These are phyloP conservation scores for Gliomastix tumulicola DNA, from an alignment of 2,329 filamentous ascomycete species.

Conservation along the genomic window DNA sequence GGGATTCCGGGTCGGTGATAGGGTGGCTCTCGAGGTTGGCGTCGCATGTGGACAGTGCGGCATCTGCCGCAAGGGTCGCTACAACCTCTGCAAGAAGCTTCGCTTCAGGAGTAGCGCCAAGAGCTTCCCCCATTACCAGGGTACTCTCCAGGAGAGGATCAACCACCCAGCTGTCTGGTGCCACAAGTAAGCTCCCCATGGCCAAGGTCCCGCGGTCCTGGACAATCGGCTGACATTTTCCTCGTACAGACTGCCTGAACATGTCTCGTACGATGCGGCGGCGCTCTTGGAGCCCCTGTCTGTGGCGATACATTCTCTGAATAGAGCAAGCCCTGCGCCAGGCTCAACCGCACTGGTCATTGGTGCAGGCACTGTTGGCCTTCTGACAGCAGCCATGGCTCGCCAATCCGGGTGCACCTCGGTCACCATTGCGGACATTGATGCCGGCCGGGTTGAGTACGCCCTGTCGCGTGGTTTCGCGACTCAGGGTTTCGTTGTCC, in stretches of 20 bases:
- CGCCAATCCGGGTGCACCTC: conserved; percentile 51
- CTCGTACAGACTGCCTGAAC: conserved; percentile 46
- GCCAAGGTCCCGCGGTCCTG: too few relatives aligned
- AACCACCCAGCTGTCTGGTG: conserved; percentile 58
- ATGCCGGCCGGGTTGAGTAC: conserved; percentile 52
- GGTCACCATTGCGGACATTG: conserved; percentile 55
- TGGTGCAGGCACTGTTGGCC: conserved; percentile 57
- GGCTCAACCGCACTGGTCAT: conserved; percentile 54
- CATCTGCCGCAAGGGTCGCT: conserved; percentile 45
- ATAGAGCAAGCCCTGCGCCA: conserved; percentile 42
- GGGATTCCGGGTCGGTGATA: conserved; percentile 47
- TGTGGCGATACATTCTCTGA: conserved; percentile 55
- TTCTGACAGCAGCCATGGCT: conserved; percentile 57
- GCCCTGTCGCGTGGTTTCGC: conserved; percentile 52
- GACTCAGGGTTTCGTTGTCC: conserved; percentile 50
- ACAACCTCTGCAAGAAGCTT: conserved; percentile 57
- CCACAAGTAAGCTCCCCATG: conserved; percentile 55
- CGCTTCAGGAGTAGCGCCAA: conserved; percentile 57
- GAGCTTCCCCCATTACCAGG: conserved; percentile 56
- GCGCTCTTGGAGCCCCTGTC: conserved; percentile 56
- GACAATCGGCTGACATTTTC: too few relatives aligned
- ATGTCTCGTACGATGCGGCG: conserved; percentile 51
- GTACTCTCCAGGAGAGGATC: conserved; percentile 54
- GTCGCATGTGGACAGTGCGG: conserved; percentile 45
- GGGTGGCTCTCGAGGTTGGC: conserved; percentile 52